Evolutionary conservation across 2,329 filamentous ascomycete species (phyloP).

Genomic region (Penicillium sp.): DNA sequence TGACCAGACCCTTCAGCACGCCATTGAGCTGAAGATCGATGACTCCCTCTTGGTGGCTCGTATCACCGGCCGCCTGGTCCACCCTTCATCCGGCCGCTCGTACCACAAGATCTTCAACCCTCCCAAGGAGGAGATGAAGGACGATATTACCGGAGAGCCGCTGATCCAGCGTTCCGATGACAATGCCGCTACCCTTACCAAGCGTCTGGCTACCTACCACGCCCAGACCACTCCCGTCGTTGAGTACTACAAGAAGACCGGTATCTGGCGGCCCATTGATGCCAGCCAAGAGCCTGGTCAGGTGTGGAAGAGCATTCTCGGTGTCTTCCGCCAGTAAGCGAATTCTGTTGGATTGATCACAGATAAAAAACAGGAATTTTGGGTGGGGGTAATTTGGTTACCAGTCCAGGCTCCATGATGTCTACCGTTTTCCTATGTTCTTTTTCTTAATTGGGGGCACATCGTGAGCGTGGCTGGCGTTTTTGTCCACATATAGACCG

Average conservation of each 20-base stretch:
- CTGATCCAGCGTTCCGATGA: constrained; percentile 95
- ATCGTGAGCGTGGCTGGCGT: constrained; percentile 16
- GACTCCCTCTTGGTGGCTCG: constrained; percentile 88
- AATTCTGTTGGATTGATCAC: constrained; percentile 36
- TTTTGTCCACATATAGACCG: constrained; percentile 24
- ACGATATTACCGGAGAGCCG: constrained; percentile 94
- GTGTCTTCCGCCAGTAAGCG: constrained; percentile 66
- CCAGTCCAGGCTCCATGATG: constrained; percentile 13
- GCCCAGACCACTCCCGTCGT: constrained; percentile 89
- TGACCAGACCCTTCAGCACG: constrained; percentile 85
- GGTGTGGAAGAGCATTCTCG: constrained; percentile 90
- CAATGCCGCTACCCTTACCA: constrained; percentile 93
- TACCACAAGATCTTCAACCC: constrained; percentile 99
- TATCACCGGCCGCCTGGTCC: constrained; percentile 92
- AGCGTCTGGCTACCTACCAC: constrained; percentile 91
- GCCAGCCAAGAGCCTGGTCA: constrained; percentile 92
- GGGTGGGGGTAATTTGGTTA: constrained; percentile 5
- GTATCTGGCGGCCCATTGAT: constrained; percentile 94
- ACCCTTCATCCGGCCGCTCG: constrained; percentile 91
- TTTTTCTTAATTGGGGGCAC: constrained; percentile 17
- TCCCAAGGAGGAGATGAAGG: constrained; percentile 87
- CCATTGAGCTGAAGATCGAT: constrained; percentile 94
- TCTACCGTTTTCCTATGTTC: constrained; percentile 21
- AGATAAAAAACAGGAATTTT: constrained; percentile 42
- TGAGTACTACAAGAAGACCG: constrained; percentile 92